These are phyloP conservation scores for Dorcoceras hygrometricum DNA, from an alignment of 257 asterid species.

Conservation along the genomic window DNA sequence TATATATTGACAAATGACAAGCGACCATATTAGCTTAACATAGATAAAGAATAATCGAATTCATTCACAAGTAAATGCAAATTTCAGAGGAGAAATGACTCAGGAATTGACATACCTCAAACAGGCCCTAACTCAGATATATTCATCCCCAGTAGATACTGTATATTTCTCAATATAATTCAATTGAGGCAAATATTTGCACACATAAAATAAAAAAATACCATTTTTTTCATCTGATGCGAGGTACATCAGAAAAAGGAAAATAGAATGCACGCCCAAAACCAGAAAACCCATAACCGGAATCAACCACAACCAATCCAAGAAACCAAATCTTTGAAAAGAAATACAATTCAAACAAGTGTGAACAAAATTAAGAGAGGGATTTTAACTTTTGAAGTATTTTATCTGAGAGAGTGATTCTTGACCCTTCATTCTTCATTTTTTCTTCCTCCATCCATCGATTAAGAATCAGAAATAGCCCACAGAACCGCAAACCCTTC, in stretches of 20 bases:
- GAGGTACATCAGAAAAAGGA: slow-evolving; percentile 35
- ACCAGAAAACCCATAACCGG: not conserved
- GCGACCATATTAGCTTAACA: too few relatives aligned
- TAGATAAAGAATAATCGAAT: too few relatives aligned
- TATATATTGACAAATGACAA: too few relatives aligned
- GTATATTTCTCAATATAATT: not conserved
- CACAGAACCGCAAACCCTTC: not conserved
- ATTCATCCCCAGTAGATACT: too few relatives aligned
- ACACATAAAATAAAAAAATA: not conserved
- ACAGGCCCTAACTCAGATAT: too few relatives aligned
- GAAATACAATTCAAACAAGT: not conserved
- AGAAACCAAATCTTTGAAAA: not conserved
- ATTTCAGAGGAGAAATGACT: too few relatives aligned
- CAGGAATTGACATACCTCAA: too few relatives aligned
- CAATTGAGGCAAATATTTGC: not conserved
- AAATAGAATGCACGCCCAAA: not conserved
- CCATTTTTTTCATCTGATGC: slow-evolving; percentile 30
- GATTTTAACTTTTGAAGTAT: slow-evolving; percentile 19
- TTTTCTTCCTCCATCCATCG: not conserved
- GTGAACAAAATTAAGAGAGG: not conserved
- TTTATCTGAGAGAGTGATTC: not conserved
- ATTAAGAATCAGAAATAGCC: not conserved
- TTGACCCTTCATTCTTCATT: not conserved
- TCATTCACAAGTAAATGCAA: too few relatives aligned
- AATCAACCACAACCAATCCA: not conserved